Conservation (phyloP, 345 rosid species). For the Pseudoturritis turrita region DNA sequence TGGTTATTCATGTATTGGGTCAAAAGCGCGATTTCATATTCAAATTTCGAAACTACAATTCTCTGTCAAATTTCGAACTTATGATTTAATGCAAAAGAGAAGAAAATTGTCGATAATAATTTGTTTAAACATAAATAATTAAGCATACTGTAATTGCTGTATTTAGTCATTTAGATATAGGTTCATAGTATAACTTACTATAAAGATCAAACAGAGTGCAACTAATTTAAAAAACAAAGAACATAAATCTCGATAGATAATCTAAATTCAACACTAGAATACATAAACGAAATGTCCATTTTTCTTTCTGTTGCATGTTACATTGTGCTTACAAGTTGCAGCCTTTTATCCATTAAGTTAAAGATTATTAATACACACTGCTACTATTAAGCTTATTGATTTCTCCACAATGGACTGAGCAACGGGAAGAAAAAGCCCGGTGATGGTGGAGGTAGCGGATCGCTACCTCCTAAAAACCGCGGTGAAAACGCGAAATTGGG, state of each 20-base stretch:
- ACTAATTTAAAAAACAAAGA: too few species aligned
- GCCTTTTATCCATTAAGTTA: neutral
- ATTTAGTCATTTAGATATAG: neutral
- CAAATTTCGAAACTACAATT: too few species aligned
- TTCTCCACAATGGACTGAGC: slow-evolving; percentile 81
- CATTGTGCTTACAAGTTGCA: neutral
- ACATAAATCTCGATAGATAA: too few species aligned
- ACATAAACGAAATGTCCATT: neutral
- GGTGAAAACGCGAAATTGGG: slow-evolving; percentile 73
- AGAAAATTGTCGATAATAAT: too few species aligned
- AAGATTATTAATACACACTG: neutral
- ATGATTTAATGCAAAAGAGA: too few species aligned
- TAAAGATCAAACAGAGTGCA: too few species aligned
- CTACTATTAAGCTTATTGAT: slow-evolving; percentile 28
- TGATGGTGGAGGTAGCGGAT: slow-evolving; percentile 69
- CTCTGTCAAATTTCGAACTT: too few species aligned
- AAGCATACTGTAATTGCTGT: neutral
- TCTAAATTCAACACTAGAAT: neutral
- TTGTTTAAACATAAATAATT: neutral
- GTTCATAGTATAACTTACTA: too few species aligned
- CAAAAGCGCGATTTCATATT: too few species aligned
- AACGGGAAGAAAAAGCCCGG: slow-evolving; percentile 68
- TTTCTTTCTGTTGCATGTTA: neutral
- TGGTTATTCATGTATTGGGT: too few species aligned
- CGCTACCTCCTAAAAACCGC: slow-evolving; percentile 70